Base-by-base conservation (phyloP, 257 asterid genomes). In the Handroanthus guayacan region DNA sequence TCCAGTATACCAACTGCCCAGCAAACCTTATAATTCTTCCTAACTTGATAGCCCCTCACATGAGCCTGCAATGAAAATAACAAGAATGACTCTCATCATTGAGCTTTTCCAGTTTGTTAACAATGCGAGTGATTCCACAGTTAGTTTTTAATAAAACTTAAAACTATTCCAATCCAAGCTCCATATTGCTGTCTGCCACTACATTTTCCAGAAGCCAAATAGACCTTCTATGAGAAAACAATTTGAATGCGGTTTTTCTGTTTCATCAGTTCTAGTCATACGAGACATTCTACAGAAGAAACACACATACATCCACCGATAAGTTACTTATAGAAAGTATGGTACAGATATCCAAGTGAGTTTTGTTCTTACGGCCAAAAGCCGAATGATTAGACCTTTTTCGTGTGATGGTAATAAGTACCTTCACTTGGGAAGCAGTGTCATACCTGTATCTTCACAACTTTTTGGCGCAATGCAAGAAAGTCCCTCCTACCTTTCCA, bases 1-100 rank as follows among this genome's bases (percentile, higher is more conserved):
- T 95, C 99, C 83, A 95, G 86, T 37, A 95, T 74, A 75, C 98
- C 87, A 75, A 89, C 97, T 55, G 98, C 99, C 99, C 98, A 95
- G 78, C 97, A 87, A 8, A 95, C 91, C 79, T 72, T 85, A 47
- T 90, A 90, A 39, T 89, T 72, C 86, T 88, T 95, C 78, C 99
- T 86, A 37, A 85, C 98, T 84, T 86, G 98, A 79, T 93, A 88
- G 31, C 98, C 99, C 85, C 98, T 87, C 78, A 91, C 97, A 82
- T 95, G 97, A 76, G 99, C 98, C 98, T 95, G 87, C 83, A 37
- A 47, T 16, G 18, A 73, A 37, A 60, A 72, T 62, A 69, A 74
- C 25, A 52, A 65, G 41, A 62, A 41, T 12, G 68, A 44, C 31
- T 20, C n/a, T 37, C 18, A n/a, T 34, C 13, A 41, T 41, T 8